Conservation (phyloP, 1,284 basidiomycete species). For the Schizophyllum amplum region DNA sequence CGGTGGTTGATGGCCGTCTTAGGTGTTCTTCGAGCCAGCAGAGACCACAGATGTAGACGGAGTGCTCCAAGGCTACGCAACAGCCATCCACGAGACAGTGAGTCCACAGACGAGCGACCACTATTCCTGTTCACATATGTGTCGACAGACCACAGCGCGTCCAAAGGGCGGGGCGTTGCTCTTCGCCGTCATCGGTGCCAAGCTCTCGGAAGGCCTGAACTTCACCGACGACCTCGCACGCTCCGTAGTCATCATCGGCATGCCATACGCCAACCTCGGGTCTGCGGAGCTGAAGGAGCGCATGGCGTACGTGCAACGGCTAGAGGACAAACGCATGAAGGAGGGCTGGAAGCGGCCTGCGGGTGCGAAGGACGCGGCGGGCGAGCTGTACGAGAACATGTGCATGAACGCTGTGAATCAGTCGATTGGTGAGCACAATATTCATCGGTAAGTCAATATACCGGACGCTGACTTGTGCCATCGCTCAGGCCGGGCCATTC, state of each 20-base stretch:
- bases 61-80: slow-evolving; percentile 71
- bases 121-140: slow-evolving; percentile 1
- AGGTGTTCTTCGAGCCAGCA: slow-evolving; percentile 90
- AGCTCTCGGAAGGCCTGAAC: slow-evolving; percentile 95
- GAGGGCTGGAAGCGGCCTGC: slow-evolving; percentile 19
- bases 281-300: slow-evolving; percentile 88
- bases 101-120: slow-evolving; percentile 13
- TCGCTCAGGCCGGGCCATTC: slow-evolving; percentile 74
- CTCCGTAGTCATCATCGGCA: slow-evolving; percentile 83
- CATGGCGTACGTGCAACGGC: slow-evolving; percentile 75
- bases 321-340: slow-evolving; percentile 31
- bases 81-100: slow-evolving; percentile 40
- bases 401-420: slow-evolving; percentile 98
- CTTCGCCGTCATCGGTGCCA: slow-evolving; percentile 94
- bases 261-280: slow-evolving; percentile 91
- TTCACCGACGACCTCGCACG: slow-evolving; percentile 88
- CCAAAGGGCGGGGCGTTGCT: slow-evolving; percentile 61
- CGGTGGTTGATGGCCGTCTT: too few species aligned
- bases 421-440: slow-evolving; percentile 70
- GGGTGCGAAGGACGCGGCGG: slow-evolving; percentile 64
- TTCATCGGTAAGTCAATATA: slow-evolving; percentile 2
- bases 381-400: slow-evolving; percentile 85
- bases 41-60: slow-evolving; percentile 70
- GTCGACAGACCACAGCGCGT: slow-evolving; percentile 17
- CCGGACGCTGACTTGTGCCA: slow-evolving; percentile 2